Evolutionary conservation across 1,284 basidiomycete genomes (phyloP).

Genomic region (Irpex sp.): DNA sequence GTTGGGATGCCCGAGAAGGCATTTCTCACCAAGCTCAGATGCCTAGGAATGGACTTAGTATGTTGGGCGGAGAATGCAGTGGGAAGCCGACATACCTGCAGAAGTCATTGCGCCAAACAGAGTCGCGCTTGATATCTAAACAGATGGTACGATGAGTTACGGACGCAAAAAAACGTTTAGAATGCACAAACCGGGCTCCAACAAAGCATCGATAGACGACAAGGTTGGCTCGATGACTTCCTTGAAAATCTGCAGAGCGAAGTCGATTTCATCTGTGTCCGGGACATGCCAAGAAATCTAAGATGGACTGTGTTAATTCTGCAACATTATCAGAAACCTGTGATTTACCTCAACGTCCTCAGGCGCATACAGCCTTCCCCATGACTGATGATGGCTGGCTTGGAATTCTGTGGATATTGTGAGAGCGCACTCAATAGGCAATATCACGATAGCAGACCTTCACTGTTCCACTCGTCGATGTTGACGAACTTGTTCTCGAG

Average conservation of each 20-base stretch:
- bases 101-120: constrained; percentile 86
- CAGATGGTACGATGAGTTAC: constrained; percentile 13
- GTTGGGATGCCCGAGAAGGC: constrained; percentile 69
- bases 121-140: constrained; percentile 42
- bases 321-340: not conserved
- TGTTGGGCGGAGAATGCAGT: not conserved
- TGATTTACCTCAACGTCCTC: constrained; percentile 53
- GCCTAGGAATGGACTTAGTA: constrained; percentile 34
- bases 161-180: not conserved
- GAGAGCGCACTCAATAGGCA: not conserved
- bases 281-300: constrained; percentile 82
- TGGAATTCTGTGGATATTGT: constrained; percentile 57
- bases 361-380: constrained; percentile 69
- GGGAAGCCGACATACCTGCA: constrained; percentile 52
- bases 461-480: constrained; percentile 72
- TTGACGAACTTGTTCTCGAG: constrained; percentile 85
- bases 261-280: constrained; percentile 64
- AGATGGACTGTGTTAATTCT: constrained; percentile 15
- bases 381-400: constrained; percentile 69
- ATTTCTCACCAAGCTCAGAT: constrained; percentile 62
- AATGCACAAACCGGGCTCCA: constrained; percentile 45
- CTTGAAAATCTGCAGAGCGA: constrained; percentile 72
- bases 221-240: constrained; percentile 71
- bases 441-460: constrained; percentile 41
- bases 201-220: constrained; percentile 53